Evolutionary conservation across 2,329 filamentous ascomycete genomes (phyloP).

Genomic region (Chrysosporium keratinophilum): DNA sequence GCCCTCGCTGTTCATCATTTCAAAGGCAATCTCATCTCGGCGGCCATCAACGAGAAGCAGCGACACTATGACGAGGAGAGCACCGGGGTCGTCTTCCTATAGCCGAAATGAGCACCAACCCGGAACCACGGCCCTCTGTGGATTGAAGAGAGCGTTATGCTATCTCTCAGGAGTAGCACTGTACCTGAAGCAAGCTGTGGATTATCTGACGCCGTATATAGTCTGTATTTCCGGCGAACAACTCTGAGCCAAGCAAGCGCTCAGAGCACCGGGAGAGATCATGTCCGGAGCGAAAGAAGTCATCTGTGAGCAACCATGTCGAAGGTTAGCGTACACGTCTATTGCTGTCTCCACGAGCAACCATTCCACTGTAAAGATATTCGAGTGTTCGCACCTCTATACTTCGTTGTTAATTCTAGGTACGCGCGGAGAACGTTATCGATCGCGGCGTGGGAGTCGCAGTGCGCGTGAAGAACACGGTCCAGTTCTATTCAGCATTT

Average conservation of each 20-base stretch:
- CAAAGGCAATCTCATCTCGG: constrained; percentile 64
- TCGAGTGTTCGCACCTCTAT: constrained; percentile 45
- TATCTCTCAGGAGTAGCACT: constrained; percentile 10
- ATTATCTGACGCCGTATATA: constrained; percentile 91
- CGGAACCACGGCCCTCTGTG: neutral
- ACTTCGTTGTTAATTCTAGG: constrained; percentile 64
- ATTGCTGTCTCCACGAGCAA: neutral
- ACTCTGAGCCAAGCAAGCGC: constrained; percentile 60
- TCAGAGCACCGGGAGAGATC: constrained; percentile 72
- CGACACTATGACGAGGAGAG: constrained; percentile 71
- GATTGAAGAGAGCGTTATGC: neutral
- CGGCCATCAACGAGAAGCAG: constrained; percentile 82
- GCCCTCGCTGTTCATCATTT: constrained; percentile 76
- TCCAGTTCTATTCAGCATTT: constrained; percentile 48
- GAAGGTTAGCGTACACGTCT: constrained; percentile 6
- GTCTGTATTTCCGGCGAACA: constrained; percentile 65
- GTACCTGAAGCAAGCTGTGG: constrained; percentile 66
- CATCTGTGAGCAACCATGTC: constrained; percentile 38
- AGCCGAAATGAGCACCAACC: neutral
- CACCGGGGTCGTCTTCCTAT: constrained; percentile 72
- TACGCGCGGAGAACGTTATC: constrained; percentile 80
- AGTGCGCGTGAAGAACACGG: constrained; percentile 51
- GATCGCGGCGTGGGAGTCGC: constrained; percentile 55
- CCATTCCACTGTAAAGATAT: neutral
- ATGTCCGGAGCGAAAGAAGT: constrained; percentile 64